Evolutionary conservation across 2,329 filamentous ascomycete genomes (phyloP), one percentile per base, ranked within the genome.

Genomic region (Zymoseptoria ardabiliae): DNA sequence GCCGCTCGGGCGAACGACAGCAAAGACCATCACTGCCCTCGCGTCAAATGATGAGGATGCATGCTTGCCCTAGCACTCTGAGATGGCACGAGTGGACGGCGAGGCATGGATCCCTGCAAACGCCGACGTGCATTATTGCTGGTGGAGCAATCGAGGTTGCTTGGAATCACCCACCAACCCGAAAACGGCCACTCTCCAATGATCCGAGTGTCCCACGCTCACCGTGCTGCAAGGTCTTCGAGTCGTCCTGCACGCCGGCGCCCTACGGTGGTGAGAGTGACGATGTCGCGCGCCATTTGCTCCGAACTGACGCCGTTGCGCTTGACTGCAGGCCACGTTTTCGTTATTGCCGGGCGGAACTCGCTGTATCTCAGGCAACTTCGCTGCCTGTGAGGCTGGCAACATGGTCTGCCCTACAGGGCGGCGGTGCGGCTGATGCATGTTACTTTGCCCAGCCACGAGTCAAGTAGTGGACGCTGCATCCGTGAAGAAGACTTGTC

Each of bases 221-320:
- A 7, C 35, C 17, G 11, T 45, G 35, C 35, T 45, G 35, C 35
- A 45, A 45, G 35, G 35, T 45, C 35, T 13, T n/a, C 35, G 35
- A 45, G 17, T 45, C 35, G 17, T 41, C 35, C 35, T 41, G 35
- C 35, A 17, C 35, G 11, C 11, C 35, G 10, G 35, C 17, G 11
- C 35, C 17, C 13, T 45, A 45, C 35, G 35, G 13, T n/a, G 35
- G 35, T 45, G 35, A 45, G 35, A n/a, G 35, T 45, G 35, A 45
- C 35, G 35, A 45, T 45, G n/a, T n/a, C 35, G 17, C 13, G 35
- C 35, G 35, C 13, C 35, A 2, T 17, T 45, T 45, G 35, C 35
- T 45, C 35, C 11, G 23, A 19, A 35, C 49, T 20, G 53, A 41
- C 41, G 30, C 56, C 19, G 50, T 58, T 58, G 50, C 56, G 56